Conservation (phyloP, 768 basidiomycete genomes). For the Naganishia randhawae region DNA sequence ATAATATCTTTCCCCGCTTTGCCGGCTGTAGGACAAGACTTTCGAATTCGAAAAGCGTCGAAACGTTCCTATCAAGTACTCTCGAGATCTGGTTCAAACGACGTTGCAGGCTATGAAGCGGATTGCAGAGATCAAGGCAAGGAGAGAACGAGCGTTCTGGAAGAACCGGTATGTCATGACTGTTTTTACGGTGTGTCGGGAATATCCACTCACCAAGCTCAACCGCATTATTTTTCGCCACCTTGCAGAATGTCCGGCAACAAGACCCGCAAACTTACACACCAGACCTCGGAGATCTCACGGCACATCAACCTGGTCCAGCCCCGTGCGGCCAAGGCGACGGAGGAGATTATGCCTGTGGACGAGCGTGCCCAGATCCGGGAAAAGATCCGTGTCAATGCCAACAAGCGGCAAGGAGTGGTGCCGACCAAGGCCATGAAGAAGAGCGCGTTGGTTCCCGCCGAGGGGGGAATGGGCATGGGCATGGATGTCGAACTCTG, state of each 20-base stretch:
- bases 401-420: slow-evolving; percentile 45
- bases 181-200: neutral
- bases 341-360: slow-evolving; percentile 40
- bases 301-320: slow-evolving; percentile 53
- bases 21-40: slow-evolving; percentile 73
- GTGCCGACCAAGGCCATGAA: slow-evolving; percentile 56
- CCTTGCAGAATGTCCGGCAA: slow-evolving; percentile 72
- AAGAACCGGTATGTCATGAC: slow-evolving; percentile 62
- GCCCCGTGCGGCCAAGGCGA: slow-evolving; percentile 51
- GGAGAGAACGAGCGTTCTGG: slow-evolving; percentile 91
- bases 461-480: slow-evolving; percentile 91
- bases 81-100: slow-evolving; percentile 85
- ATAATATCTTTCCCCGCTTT: neutral
- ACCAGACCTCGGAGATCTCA: slow-evolving; percentile 65
- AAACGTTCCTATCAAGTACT: slow-evolving; percentile 94
- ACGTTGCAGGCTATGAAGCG: slow-evolving; percentile 97
- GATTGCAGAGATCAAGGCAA: slow-evolving; percentile 81
- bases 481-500: slow-evolving; percentile 37
- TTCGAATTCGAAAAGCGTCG: slow-evolving; percentile 99
- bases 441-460: slow-evolving; percentile 68
- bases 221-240: slow-evolving; percentile 10
- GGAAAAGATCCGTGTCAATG: slow-evolving; percentile 39
- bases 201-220: neutral
- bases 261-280: slow-evolving; percentile 59
- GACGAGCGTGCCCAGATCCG: slow-evolving; percentile 57